phyloP scores from a whole-genome alignment of 495 filamentous ascomycete genomes.

The Neurospora sp. region DNA sequence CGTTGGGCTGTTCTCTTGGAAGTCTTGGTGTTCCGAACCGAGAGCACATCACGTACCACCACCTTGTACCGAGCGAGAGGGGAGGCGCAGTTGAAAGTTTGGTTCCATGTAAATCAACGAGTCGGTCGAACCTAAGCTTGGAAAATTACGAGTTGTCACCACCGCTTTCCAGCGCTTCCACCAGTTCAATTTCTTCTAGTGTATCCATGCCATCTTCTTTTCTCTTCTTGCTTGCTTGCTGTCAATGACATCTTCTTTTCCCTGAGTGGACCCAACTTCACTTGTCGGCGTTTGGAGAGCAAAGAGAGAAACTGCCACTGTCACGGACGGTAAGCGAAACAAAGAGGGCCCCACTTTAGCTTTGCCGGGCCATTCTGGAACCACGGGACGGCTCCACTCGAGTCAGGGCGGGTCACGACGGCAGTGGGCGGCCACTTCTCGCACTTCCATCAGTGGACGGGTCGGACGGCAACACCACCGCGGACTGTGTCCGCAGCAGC shows the following conservation, averaged over 20 bases:
- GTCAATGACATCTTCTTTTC: not conserved
- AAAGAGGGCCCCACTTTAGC: conserved; percentile 21
- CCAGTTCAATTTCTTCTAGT: not conserved
- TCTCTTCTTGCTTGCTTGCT: not conserved
- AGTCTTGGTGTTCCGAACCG: not conserved
- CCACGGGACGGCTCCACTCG: conserved; percentile 15
- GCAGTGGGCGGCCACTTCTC: conserved; percentile 5
- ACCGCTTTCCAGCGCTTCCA: not conserved
- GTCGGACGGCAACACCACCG: not conserved
- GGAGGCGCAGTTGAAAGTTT: not conserved
- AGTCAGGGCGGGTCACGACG: conserved; percentile 15
- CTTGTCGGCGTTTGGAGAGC: not conserved
- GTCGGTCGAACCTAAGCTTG: not conserved
- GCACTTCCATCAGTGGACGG: not conserved
- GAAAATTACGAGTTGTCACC: not conserved
- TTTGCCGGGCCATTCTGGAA: conserved; percentile 13
- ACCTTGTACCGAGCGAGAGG: not conserved
- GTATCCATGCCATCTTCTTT: not conserved
- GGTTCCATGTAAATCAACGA: not conserved
- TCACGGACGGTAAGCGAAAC: conserved; percentile 1
- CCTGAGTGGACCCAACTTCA: not conserved
- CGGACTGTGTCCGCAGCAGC: not conserved
- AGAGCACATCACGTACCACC: not conserved
- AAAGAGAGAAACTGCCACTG: not conserved
- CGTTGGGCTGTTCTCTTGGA: not conserved